Percentiles rank a stretch among this genome's conserved stretches.
Evolutionary conservation across 225 moss, liverwort and hornwort species (phyloP).

Genomic region (Polytrichum formosum): DNA sequence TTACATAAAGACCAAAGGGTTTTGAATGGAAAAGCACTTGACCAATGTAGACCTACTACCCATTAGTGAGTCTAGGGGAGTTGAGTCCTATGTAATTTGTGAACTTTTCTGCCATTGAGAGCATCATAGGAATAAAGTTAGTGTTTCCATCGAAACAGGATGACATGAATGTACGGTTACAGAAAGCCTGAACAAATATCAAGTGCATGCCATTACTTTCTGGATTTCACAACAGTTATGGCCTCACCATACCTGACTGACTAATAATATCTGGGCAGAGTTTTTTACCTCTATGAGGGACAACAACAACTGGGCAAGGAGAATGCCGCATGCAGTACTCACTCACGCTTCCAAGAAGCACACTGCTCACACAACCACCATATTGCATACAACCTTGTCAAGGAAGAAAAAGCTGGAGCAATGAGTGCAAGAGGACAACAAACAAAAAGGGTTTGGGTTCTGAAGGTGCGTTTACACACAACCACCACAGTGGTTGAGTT

Average conservation of each 20-base stretch:
- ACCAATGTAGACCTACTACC: too few species aligned
- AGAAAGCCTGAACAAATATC: conserved; percentile 1
- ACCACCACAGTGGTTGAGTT: too few species aligned
- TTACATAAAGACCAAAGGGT: too few species aligned
- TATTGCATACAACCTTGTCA: conserved; percentile 3
- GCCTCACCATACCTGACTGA: background rate
- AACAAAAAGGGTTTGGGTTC: background rate
- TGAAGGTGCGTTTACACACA: too few species aligned
- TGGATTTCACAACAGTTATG: conserved; percentile 1
- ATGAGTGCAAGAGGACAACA: background rate
- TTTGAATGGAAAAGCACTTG: too few species aligned
- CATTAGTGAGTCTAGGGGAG: too few species aligned
- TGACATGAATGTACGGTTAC: too few species aligned
- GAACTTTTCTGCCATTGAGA: too few species aligned
- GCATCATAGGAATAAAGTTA: too few species aligned
- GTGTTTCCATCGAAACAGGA: too few species aligned
- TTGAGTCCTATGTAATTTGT: too few species aligned
- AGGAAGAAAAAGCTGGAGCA: background rate
- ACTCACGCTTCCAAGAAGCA: conserved; percentile 59
- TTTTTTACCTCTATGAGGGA: conserved; percentile 45
- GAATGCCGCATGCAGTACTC: conserved; percentile 53
- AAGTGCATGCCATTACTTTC: background rate
- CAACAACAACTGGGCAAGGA: conserved; percentile 48
- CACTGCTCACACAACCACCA: conserved; percentile 27
- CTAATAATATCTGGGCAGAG: background rate